Evolutionary conservation across 192 early-diverging fungal species (phyloP), one percentile per base, ranked within the genome.

Genomic region (Coemansia sp.): DNA sequence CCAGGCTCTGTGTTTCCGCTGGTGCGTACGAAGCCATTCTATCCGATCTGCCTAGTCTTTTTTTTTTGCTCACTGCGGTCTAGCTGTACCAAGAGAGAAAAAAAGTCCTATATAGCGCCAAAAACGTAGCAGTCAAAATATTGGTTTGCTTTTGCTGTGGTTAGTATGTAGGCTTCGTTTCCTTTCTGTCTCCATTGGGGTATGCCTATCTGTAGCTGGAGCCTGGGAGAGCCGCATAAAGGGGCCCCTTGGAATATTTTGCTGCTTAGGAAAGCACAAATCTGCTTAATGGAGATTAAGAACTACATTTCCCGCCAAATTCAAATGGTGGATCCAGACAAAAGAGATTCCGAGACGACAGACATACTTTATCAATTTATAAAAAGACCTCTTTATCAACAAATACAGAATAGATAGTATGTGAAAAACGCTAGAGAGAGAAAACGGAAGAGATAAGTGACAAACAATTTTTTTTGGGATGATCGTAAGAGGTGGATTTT

Each of bases 1-100:
- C 40, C 29, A 54, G 38, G 41, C 46, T 23, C 9, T 73, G 65
- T 35, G 64, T 45, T 38, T 20, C 52, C 7, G 48, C 43, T 29
- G 72, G 62, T 45, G 69, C 53, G 67, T 59, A 63, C 22, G 49
- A 52, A 6, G 71, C 71, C 76, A 79, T 79, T 22, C 14, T 62
- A 17, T 59, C 19, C 23, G 29, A 36, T 2, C 55, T 23, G 8
- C 38, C 40, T 45, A 45, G 42, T 45, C 4, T 45, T 17, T 56
- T 61, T 40, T 53, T 32, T 54, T n/a, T 40, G 41, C 38, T 57
- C 42, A 29, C 43, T 20, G 42, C 11, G 33, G 48, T 52, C 29
- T 63, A 63, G 35, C 35, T 35, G 19, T 23, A n/a, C 19, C 40
- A n/a, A 15, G 19, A 8, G 9, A 35, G 36, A 15, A 35, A 13